Base-by-base conservation (phyloP, 2,329 filamentous ascomycete genomes). In the Paraphaeosphaeria sporulosa region DNA sequence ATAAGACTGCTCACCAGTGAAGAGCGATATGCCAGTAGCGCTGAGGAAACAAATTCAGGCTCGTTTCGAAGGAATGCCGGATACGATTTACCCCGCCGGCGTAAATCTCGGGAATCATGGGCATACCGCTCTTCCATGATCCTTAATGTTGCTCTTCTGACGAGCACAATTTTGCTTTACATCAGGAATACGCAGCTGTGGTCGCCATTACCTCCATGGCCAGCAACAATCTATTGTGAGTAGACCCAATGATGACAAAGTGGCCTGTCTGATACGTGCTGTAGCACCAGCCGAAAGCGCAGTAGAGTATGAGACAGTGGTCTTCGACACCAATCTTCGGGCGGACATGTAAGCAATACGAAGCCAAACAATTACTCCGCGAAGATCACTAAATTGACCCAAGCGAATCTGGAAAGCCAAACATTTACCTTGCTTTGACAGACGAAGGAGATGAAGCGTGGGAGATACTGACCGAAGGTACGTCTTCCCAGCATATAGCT, bases 361-460 rank as follows among this genome's bases (percentile, higher is more conserved):
- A 1, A 4, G 10, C 13, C 44, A 15, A 8, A 12, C 13, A 17
- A 1, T 17, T 6, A 3, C 13, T 17, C 1, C 5, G 12, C 6
- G 13, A 40, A 40, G 6, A 6, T 40, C 17, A 40, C 36, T 40
- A 3, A 40, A 3, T 40, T 17, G 13, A 27, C 44, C 12, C 15
- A 25, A 47, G 44, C 21, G 44, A 25, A 47, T 25, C 44, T 17
- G 21, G 25, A 3, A 47, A 47, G 21, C 44, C 19, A 0, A 47
- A 47, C 21, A 47, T 47, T 12, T 47, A 47, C 44, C 44, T 47
- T 27, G 44, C 27, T 4, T 27, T 47, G 25, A 47, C 19, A 1
- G 44, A 47, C 21, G 44, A 47, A 47, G 44, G 44, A 23, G 44
- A 47, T 27, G 44, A 21, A 25, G 44, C 44, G 9, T 47, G 44